Percentiles rank a stretch among this genome's conserved stretches.
phyloP scores from a whole-genome alignment of 2,329 filamentous ascomycete genomes.

The Cladosporium cucumerinum region DNA sequence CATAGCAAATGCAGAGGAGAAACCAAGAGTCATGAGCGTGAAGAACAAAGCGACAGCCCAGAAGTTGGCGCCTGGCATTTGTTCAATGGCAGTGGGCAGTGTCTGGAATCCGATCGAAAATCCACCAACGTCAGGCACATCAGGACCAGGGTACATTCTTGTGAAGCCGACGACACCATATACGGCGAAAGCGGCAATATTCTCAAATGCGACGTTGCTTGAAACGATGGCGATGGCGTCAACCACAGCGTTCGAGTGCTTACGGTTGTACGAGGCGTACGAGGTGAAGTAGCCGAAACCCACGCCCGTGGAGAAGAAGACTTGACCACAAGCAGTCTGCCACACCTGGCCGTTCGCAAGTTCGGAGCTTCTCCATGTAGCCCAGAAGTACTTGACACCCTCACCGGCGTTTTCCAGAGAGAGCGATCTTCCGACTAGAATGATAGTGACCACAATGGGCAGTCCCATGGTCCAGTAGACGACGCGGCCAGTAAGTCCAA shows the following conservation, averaged over 20 bases:
- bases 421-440: conserved; percentile 53
- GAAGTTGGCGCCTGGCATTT: conserved; percentile 57
- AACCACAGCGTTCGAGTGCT: conserved; percentile 58
- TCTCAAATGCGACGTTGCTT: conserved; percentile 57
- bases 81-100: conserved; percentile 52
- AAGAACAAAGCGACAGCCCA: conserved; percentile 60
- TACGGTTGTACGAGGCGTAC: conserved; percentile 57
- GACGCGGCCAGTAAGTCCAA: conserved; percentile 56
- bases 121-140: conserved; percentile 49
- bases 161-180: conserved; percentile 57
- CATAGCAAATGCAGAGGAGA: conserved; percentile 59
- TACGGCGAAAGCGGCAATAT: conserved; percentile 49
- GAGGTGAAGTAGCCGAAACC: conserved; percentile 59
- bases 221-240: conserved; percentile 55
- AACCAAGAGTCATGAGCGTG: conserved; percentile 56
- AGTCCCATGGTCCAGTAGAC: conserved; percentile 63
- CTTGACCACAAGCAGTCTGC: conserved; percentile 59
- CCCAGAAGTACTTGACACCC: conserved; percentile 51
- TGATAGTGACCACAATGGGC: conserved; percentile 55
- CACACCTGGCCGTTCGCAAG: conserved; percentile 53
- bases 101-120: conserved; percentile 60
- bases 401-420: conserved; percentile 54
- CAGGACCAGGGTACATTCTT: conserved; percentile 36
- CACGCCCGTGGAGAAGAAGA: conserved; percentile 59
- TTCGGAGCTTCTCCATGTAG: conserved; percentile 49